Evolutionary conservation across 73 alveolate genomes (phyloP).

Genomic region (Paramecium pentaurelia): DNA sequence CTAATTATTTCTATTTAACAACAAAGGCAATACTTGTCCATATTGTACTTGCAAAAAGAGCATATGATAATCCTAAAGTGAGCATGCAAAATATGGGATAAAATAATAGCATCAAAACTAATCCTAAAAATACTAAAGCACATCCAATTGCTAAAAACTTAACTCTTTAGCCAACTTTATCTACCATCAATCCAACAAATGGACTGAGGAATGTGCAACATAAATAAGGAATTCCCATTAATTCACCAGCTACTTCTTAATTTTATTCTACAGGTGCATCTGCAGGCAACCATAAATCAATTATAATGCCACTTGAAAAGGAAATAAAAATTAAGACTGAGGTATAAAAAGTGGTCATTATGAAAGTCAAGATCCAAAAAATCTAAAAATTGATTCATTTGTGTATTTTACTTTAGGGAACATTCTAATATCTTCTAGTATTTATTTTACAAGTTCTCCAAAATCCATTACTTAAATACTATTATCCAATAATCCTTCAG

Average conservation of each 20-base stretch:
- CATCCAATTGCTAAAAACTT: neutral
- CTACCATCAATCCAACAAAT: constrained; percentile 38
- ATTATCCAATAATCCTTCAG: constrained; percentile 28
- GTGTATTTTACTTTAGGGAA: constrained; percentile 1
- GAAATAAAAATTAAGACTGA: constrained; percentile 50
- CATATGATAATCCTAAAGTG: constrained; percentile 50
- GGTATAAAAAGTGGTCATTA: constrained; percentile 47
- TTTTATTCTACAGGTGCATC: constrained; percentile 48
- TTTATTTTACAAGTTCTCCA: neutral
- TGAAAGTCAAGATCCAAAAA: constrained; percentile 54
- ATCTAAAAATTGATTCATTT: constrained; percentile 20
- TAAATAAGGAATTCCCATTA: constrained; percentile 60
- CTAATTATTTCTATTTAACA: constrained; percentile 41
- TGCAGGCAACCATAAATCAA: constrained; percentile 53
- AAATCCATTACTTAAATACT: constrained; percentile 16
- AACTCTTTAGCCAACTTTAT: constrained; percentile 54
- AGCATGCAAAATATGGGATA: constrained; percentile 51
- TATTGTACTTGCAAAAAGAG: constrained; percentile 55
- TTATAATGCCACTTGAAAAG: constrained; percentile 56
- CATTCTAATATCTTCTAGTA: neutral
- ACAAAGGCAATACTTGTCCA: constrained; percentile 61
- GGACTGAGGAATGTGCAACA: constrained; percentile 48
- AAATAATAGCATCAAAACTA: neutral
- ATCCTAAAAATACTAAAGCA: neutral
- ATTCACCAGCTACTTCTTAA: constrained; percentile 60